Evolutionary conservation across 306 rosid species (phyloP).

Genomic region (Sesbania bispinosa): DNA sequence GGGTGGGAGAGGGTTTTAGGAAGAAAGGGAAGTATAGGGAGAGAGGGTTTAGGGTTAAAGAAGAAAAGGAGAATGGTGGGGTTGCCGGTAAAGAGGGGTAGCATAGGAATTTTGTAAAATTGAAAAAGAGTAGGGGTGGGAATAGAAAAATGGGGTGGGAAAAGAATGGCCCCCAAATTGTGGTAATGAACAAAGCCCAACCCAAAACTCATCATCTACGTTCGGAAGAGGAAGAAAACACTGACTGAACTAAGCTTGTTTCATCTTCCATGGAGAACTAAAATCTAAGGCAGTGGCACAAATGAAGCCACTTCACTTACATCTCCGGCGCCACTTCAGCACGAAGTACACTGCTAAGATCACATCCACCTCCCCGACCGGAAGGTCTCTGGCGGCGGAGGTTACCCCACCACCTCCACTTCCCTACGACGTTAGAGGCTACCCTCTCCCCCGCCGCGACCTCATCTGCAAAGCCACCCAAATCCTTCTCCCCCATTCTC

Average conservation of each 20-base stretch:
- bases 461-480: conserved; percentile 72
- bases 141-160: too few species aligned
- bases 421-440: conserved; percentile 66
- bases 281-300: neutral
- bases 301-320: conserved; percentile 33
- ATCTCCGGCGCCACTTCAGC: conserved; percentile 48
- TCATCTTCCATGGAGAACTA: neutral
- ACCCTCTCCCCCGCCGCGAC: conserved; percentile 77
- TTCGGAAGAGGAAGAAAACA: neutral
- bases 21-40: too few species aligned
- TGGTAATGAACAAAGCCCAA: too few species aligned
- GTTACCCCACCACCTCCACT: conserved; percentile 56
- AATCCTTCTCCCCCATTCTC: conserved; percentile 55
- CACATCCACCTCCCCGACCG: conserved; percentile 61
- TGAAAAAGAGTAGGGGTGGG: too few species aligned
- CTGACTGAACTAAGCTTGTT: neutral
- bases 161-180: too few species aligned
- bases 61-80: too few species aligned
- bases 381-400: conserved; percentile 71
- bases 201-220: too few species aligned
- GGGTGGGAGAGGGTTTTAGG: too few species aligned
- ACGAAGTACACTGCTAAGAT: conserved; percentile 86
- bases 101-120: too few species aligned
- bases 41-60: too few species aligned
- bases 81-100: too few species aligned